These are phyloP conservation scores for Monosporascus sp. DNA, from an alignment of 2,329 filamentous ascomycete genomes.

Conservation along the genomic window DNA sequence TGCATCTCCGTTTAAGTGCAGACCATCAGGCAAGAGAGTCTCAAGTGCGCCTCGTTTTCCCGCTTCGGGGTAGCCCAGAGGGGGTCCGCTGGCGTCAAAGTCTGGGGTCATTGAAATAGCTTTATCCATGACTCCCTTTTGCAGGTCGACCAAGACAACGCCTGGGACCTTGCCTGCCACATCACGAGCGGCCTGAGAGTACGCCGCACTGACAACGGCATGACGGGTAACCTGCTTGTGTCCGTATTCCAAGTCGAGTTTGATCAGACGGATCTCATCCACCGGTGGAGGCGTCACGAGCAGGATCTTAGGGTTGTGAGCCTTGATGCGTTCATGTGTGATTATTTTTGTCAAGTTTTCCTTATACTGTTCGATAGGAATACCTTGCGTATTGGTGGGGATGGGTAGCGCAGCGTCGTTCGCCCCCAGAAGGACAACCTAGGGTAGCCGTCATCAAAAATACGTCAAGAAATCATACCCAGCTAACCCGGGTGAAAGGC, in stretches of 20 bases:
- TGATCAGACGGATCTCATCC: slow-evolving; percentile 63
- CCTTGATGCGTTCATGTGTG: slow-evolving; percentile 61
- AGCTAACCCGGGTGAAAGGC: slow-evolving; percentile 1
- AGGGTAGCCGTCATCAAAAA: slow-evolving; percentile 4
- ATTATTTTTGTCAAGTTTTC: slow-evolving; percentile 68
- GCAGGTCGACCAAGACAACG: slow-evolving; percentile 71
- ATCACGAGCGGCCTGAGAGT: slow-evolving; percentile 56
- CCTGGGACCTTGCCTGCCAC: slow-evolving; percentile 65
- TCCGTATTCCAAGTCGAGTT: slow-evolving; percentile 41
- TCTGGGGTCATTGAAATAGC: slow-evolving; percentile 52
- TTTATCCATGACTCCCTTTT: slow-evolving; percentile 69
- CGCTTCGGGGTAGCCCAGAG: slow-evolving; percentile 44
- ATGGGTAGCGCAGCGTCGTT: slow-evolving; percentile 76
- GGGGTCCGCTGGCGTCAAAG: slow-evolving; percentile 44
- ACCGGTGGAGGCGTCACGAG: slow-evolving; percentile 79
- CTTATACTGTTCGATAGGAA: slow-evolving; percentile 71
- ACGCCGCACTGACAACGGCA: slow-evolving; percentile 44
- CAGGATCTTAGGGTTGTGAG: slow-evolving; percentile 68
- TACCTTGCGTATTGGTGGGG: slow-evolving; percentile 62
- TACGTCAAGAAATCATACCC: too few relatives aligned
- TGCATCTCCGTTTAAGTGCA: slow-evolving; percentile 50
- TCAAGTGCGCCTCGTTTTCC: slow-evolving; percentile 47
- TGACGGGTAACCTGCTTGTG: slow-evolving; percentile 37
- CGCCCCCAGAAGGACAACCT: slow-evolving; percentile 80
- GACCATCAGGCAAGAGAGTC: slow-evolving; percentile 49